Evolutionary conservation across 2,329 filamentous ascomycete genomes (phyloP).

Genomic region (Plectosphaerella plurivora): DNA sequence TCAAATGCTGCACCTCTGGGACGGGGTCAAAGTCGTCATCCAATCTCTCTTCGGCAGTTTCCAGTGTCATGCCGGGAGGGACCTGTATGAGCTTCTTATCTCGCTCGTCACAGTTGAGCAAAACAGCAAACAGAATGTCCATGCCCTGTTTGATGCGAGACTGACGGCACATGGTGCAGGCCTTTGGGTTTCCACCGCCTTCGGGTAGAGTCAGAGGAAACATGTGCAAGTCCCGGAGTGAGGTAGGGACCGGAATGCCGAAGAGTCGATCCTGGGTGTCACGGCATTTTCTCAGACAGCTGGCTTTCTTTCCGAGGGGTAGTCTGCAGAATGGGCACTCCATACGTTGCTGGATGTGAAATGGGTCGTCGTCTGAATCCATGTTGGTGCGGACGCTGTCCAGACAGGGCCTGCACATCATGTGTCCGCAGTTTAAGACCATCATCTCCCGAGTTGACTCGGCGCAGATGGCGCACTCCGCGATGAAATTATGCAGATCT

Average conservation of each 20-base stretch:
- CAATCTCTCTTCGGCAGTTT: not conserved
- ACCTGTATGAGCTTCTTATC: not conserved
- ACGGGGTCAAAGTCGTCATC: not conserved
- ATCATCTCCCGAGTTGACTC: constrained; percentile 5
- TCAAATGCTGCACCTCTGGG: constrained; percentile 4
- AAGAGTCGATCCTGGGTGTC: not conserved
- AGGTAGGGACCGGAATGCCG: constrained; percentile 1
- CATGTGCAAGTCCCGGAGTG: constrained; percentile 2
- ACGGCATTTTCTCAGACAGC: constrained; percentile 3
- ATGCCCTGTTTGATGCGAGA: constrained; percentile 4
- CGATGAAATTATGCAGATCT: not conserved
- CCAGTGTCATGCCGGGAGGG: not conserved
- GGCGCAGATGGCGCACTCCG: constrained; percentile 8
- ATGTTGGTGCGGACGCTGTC: not conserved
- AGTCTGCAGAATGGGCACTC: constrained; percentile 8
- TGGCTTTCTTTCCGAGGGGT: constrained; percentile 3
- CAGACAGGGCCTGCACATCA: constrained; percentile 7
- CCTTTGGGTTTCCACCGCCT: constrained; percentile 2
- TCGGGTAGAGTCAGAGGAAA: constrained; percentile 8
- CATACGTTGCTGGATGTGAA: not conserved
- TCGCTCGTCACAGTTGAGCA: constrained; percentile 4
- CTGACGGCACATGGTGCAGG: constrained; percentile 4
- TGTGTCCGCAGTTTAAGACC: constrained; percentile 10
- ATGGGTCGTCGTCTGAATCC: not conserved
- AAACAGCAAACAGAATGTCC: not conserved